phyloP scores from a whole-genome alignment of 306 rosid species.

The Vigna trinervia region DNA sequence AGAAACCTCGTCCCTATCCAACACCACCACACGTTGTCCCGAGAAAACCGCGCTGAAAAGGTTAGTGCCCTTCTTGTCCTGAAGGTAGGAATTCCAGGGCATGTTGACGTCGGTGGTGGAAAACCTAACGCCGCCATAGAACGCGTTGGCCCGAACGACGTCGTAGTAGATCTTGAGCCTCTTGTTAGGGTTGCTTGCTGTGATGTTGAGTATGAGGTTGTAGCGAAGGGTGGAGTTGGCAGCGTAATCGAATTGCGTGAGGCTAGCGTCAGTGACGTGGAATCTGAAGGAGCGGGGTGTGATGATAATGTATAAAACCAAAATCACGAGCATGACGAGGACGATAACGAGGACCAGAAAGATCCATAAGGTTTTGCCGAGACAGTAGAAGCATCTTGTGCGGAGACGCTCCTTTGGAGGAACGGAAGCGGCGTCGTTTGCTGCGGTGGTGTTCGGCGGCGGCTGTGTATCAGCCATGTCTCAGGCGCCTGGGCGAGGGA shows the following conservation, averaged over 20 bases:
- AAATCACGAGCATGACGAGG: slow-evolving; percentile 40
- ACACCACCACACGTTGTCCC: no score
- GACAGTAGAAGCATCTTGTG: slow-evolving; percentile 47
- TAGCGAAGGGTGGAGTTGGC: slow-evolving; percentile 36
- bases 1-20: no score
- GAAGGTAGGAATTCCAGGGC: no score
- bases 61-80: no score
- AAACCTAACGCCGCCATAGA: no score
- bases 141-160: no score
- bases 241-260: slow-evolving; percentile 56
- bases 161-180: no score
- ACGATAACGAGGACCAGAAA: slow-evolving; percentile 43
- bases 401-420: neutral
- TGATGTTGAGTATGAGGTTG: slow-evolving; percentile 24
- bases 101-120: no score
- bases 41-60: no score
- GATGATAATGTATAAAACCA: slow-evolving; percentile 17
- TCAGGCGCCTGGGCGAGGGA: neutral
- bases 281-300: slow-evolving; percentile 60
- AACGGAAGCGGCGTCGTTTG: neutral
- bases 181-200: no score
- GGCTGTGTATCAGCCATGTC: neutral
- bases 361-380: slow-evolving; percentile 52
- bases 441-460: neutral
- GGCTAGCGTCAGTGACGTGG: neutral